Evolutionary conservation across 2,329 filamentous ascomycete genomes (phyloP), one percentile per base, ranked within the genome.

Genomic region (Pseudogymnoascus sp.): DNA sequence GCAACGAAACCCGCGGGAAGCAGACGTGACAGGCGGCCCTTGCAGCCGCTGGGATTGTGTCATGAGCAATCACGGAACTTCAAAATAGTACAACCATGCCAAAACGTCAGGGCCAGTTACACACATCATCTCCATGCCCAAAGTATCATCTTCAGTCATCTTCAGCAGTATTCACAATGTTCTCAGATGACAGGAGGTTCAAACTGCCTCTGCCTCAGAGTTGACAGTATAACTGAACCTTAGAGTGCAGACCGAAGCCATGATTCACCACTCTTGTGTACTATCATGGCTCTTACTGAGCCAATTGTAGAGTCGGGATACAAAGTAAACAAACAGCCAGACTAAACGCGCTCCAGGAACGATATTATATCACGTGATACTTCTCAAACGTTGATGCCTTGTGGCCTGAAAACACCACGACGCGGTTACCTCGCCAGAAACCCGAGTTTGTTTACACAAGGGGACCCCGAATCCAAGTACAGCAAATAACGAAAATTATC

Each of bases 371-470:
- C 47, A 53, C 47, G 28, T 53, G 47, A 53, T 4, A 53, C 1
- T 1, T 4, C 4, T 18, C 8, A 35, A 53, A 35, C 22, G 5
- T 14, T 53, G 18, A 6, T 30, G 47, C 47, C 47, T 53, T 28
- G 11, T 53, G 47, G 47, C 47, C 47, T 53, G 47, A 33, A 33
- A 53, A 53, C 47, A 33, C 47, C 47, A 53, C 47, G 15, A 53
- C 47, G 47, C 47, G 47, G 47, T 53, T 53, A 33, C 47, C 28
- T 53, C 47, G 47, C 47, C 47, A 53, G 28, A 33, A 53, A 33
- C 28, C 47, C 47, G 28, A 53, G 28, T 53, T 53, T 53, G 47
- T 53, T 53, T 53, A 53, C 47, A 53, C 47, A 33, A 53, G 47
- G 33, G 47, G 28, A 53, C 47, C 47, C 47, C 47, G 47, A 35